Conservation (phyloP, 257 asterid species). For the Rubia yunnanensis region DNA sequence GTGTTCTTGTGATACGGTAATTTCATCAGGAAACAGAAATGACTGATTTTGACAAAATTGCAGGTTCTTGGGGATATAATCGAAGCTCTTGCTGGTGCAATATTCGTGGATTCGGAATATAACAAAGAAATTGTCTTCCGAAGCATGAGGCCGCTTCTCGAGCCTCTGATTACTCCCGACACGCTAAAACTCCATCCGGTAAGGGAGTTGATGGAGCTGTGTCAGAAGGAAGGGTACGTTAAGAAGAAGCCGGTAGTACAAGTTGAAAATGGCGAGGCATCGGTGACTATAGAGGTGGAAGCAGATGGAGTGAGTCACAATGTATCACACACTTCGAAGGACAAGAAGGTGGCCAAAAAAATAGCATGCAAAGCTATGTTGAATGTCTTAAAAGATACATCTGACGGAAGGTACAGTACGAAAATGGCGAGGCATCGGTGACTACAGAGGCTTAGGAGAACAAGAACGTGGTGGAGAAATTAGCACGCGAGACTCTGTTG, state of each 20-base stretch:
- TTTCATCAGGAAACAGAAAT: not conserved
- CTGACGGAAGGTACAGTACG: too few relatives aligned
- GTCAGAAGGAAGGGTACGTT: constrained; percentile 34
- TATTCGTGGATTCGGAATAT: constrained; percentile 60
- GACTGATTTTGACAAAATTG: not conserved
- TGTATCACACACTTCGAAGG: constrained; percentile 19
- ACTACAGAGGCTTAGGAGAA: constrained; percentile 29
- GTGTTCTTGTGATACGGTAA: not conserved
- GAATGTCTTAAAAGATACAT: constrained; percentile 29
- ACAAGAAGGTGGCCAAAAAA: constrained; percentile 34
- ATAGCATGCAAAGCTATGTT: constrained; percentile 48
- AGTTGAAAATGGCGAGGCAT: constrained; percentile 21
- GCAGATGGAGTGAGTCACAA: constrained; percentile 39
- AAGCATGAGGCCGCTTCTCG: constrained; percentile 66
- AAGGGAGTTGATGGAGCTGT: constrained; percentile 52
- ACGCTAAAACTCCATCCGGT: constrained; percentile 54
- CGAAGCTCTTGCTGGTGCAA: constrained; percentile 79
- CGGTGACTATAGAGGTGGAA: constrained; percentile 42
- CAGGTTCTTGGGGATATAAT: constrained; percentile 87
- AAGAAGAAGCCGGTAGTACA: constrained; percentile 18
- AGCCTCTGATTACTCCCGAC: constrained; percentile 66
- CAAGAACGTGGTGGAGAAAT: constrained; percentile 24
- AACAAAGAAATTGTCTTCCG: constrained; percentile 38
- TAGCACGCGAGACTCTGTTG: not conserved
- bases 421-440: too few relatives aligned